These are phyloP conservation scores for Trichoderma breve DNA, from an alignment of 2,329 filamentous ascomycete species.

Conservation along the genomic window DNA sequence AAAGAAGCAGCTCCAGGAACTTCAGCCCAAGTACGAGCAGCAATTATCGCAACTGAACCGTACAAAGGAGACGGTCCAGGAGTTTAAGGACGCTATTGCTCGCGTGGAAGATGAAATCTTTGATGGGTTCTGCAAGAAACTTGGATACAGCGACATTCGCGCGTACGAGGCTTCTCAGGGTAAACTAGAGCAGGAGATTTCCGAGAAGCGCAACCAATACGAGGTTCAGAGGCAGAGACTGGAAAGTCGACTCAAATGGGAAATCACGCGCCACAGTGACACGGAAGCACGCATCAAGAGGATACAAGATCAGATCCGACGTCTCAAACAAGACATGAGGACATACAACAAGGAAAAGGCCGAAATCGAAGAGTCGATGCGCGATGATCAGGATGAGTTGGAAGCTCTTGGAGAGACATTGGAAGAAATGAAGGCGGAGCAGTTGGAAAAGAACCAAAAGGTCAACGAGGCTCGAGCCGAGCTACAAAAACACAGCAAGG, in stretches of 20 bases:
- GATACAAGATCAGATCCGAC: slow-evolving; percentile 64
- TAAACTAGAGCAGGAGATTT: slow-evolving; percentile 84
- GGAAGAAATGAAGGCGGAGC: slow-evolving; percentile 64
- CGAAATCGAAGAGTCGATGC: slow-evolving; percentile 69
- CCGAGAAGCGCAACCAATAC: slow-evolving; percentile 83
- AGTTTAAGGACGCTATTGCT: slow-evolving; percentile 63
- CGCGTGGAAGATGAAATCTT: slow-evolving; percentile 89
- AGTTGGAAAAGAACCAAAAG: slow-evolving; percentile 67
- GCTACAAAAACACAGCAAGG: slow-evolving; percentile 78
- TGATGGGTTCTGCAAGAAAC: slow-evolving; percentile 75
- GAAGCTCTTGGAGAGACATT: slow-evolving; percentile 72
- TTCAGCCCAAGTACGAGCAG: slow-evolving; percentile 74
- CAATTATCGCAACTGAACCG: slow-evolving; percentile 67
- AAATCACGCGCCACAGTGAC: slow-evolving; percentile 50
- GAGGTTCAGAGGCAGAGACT: slow-evolving; percentile 78
- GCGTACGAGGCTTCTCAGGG: slow-evolving; percentile 94
- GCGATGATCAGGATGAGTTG: slow-evolving; percentile 71
- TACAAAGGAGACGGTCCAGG: slow-evolving; percentile 48
- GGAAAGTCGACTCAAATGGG: slow-evolving; percentile 59
- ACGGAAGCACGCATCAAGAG: slow-evolving; percentile 67
- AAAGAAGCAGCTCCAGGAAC: slow-evolving; percentile 69
- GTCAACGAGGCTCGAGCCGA: slow-evolving; percentile 77
- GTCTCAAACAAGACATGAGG: slow-evolving; percentile 67
- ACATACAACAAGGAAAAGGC: slow-evolving; percentile 70
- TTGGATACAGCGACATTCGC: slow-evolving; percentile 86